Evolutionary conservation across 495 filamentous ascomycete genomes (phyloP).

Genomic region (Neurospora tetraspora): DNA sequence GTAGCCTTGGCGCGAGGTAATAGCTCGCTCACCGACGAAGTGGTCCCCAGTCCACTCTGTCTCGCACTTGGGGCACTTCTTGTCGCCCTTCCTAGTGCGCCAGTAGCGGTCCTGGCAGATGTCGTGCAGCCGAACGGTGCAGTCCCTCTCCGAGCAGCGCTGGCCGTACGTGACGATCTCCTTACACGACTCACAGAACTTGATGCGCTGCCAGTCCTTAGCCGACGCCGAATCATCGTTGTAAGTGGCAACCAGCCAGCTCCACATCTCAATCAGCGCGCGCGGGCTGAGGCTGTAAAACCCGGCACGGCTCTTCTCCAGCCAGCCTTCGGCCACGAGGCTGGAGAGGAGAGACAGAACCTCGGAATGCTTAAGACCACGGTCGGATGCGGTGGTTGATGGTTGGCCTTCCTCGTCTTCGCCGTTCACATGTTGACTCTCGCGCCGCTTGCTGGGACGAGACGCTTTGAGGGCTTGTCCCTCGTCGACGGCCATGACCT

Average conservation of each 20-base stretch:
- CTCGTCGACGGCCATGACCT: constrained; percentile 68
- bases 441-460: constrained; percentile 34
- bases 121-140: constrained; percentile 63
- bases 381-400: constrained; percentile 15
- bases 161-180: constrained; percentile 86
- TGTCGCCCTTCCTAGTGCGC: constrained; percentile 39
- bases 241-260: constrained; percentile 75
- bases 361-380: constrained; percentile 60
- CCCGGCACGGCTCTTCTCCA: constrained; percentile 57
- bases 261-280: constrained; percentile 72
- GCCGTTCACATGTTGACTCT: constrained; percentile 26
- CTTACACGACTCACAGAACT: constrained; percentile 79
- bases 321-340: constrained; percentile 74
- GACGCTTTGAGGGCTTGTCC: constrained; percentile 65
- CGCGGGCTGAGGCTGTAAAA: constrained; percentile 69
- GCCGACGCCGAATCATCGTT: constrained; percentile 54
- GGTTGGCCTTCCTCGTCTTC: constrained; percentile 27
- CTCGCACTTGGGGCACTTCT: constrained; percentile 66
- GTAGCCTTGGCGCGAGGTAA: constrained; percentile 39
- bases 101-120: constrained; percentile 67
- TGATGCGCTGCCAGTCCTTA: constrained; percentile 58
- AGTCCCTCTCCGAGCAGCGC: constrained; percentile 62
- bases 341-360: constrained; percentile 61
- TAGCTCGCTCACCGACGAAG: constrained; percentile 75
- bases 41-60: constrained; percentile 60